These are phyloP conservation scores for Amauroascus verrucosus DNA, from an alignment of 2,329 filamentous ascomycete species.

Conservation along the genomic window DNA sequence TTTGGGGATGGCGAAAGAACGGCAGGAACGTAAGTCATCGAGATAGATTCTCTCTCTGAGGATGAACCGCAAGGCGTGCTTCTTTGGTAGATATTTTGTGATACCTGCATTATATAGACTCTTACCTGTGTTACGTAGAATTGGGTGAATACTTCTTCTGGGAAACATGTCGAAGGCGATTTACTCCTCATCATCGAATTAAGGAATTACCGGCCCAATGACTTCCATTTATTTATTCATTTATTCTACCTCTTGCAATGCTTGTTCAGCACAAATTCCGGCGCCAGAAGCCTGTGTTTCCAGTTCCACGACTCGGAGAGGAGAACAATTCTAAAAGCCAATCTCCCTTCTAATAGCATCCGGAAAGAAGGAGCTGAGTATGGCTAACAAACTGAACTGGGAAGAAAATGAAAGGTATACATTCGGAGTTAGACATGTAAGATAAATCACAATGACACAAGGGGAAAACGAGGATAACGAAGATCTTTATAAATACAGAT, in stretches of 20 bases:
- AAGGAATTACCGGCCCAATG: no score
- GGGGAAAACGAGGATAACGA: conserved; percentile 4
- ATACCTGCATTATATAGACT: neutral
- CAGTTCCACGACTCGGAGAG: neutral
- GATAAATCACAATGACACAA: conserved; percentile 2
- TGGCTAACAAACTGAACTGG: neutral
- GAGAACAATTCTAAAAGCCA: neutral
- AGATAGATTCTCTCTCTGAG: no score
- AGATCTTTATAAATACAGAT: conserved; percentile 11
- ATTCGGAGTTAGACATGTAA: conserved; percentile 1
- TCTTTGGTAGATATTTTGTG: neutral
- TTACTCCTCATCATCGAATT: no score
- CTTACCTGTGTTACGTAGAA: no score
- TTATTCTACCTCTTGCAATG: neutral
- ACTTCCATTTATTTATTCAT: neutral
- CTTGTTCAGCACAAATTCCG: neutral
- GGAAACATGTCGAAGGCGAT: no score
- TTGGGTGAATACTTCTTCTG: no score
- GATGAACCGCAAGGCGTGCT: no score
- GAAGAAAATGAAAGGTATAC: conserved; percentile 10
- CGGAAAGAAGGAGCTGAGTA: neutral
- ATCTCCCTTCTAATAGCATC: neutral
- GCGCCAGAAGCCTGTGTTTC: no score
- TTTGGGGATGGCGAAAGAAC: conserved; percentile 84
- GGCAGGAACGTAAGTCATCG: conserved; percentile 20